Evolutionary conservation across 140 eudicot species (phyloP), one percentile per base, ranked within the genome.

Genomic region (Stevia rebaudiana): DNA sequence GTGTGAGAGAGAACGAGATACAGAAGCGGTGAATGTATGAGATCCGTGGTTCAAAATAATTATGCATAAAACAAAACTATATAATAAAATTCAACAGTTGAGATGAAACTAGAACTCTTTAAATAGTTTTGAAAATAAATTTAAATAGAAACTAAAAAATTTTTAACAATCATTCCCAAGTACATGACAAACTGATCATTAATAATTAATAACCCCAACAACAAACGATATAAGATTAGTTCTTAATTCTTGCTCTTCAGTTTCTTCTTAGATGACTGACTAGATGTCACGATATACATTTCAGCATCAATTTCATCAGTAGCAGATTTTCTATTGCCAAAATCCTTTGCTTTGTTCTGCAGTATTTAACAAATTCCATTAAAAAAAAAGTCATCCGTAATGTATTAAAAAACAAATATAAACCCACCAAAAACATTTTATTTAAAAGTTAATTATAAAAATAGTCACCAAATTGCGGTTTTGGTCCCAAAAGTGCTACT

Each of bases 271-370:
- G 79, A 72, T 25, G 55, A 65, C 50, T 63, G 71, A 62, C 76
- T 76, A 1, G 89, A 18, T 50, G 79, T 63, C 19, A 83, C 96
- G 67, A 88, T 82, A 68, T 78, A 88, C 49, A 69, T 56, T 61
- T 77, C 79, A 18, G 95, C 75, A 50, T 83, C 81, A 13, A 86
- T 76, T 18, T 76, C 74, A 65, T 83, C 84, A 11, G 39, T 83
- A 11, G 36, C 68, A 17, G 81, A 73, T 70, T 73, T 89, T 53
- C 64, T 68, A 71, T 77, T 81, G 53, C 85, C 72, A 8, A 79
- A 78, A 63, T 89, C 89, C 82, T 89, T 86, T 16, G 95, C 86
- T 71, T 89, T 89, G 71, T 77, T 70, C 97, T 86, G 85, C 84
- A 50, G 21, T 42, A 61, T 51, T 25, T 19, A 0, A 8, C 35